Base-by-base conservation (phyloP, 495 filamentous ascomycete genomes). In the Aspergillus baeticus region DNA sequence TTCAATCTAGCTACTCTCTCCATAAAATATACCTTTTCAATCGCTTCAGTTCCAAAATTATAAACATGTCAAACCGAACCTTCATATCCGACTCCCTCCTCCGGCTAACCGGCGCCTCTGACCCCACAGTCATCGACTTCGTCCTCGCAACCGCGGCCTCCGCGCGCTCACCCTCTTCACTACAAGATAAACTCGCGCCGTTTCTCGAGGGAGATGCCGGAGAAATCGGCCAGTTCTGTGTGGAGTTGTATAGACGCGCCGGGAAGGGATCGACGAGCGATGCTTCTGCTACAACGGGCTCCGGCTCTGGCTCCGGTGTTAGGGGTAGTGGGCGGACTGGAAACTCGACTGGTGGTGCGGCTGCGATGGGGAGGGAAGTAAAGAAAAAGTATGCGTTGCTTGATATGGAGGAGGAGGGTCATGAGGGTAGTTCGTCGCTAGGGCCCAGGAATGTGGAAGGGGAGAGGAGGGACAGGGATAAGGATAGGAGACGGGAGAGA, bases 301-400 rank as follows among this genome's bases (percentile, higher is more conserved):
- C 26, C 14, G 8, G 31, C 26, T 21, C 14, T 45, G 20, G 21
- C 34, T 52, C 5, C 29, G 34, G 68, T 31, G 47, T 33, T 31
- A 62, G 63, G 52, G 62, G 57, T 5, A 52, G 53, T 37, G 26
- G 26, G 26, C 58, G 38, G 17, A 55, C 53, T 61, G 22, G 44
- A 26, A 37, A 65, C 23, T 0, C 21, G 14, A 41, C 5, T 37
- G 17, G 38, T 5, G 5, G 11, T 15, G 38, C 14, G 38, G 8
- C 38, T 17, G 33, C 35, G 33, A 14, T 35, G 23, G 36, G 20
- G 14, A 31, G 10, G 13, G 23, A 52, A 1, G 52, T 66, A 43
- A 79, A 72, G 63, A 94, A 91, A 71, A 87, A 84, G 62, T 96
- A 96, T 69, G 81, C 85, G 10, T 79, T 96, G 20, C 76, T 96